Evolutionary conservation across 2,329 filamentous ascomycete genomes (phyloP).

Genomic region (Endocalyx cinctus): DNA sequence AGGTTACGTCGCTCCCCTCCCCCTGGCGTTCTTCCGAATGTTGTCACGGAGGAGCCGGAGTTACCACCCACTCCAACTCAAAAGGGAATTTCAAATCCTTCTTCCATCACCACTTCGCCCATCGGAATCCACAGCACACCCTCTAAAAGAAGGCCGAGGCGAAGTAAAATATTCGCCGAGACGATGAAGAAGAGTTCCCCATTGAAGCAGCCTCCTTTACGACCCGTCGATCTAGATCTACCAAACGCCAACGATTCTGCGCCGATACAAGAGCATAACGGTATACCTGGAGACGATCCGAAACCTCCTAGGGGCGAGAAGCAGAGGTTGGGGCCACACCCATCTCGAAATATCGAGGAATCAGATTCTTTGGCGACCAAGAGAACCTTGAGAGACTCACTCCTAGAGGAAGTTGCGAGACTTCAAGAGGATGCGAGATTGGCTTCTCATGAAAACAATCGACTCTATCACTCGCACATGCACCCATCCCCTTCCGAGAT

Average conservation of each 20-base stretch:
- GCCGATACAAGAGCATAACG: conserved; percentile 6
- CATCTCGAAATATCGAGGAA: conserved; percentile 37
- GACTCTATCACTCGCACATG: conserved; percentile 41
- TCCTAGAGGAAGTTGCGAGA: conserved; percentile 52
- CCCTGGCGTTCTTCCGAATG: conserved; percentile 26
- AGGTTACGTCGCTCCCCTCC: conserved; percentile 31
- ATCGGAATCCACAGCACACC: conserved; percentile 57
- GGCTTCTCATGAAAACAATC: conserved; percentile 54
- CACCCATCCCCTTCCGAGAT: conserved; percentile 20
- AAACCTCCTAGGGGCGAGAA: conserved; percentile 11
- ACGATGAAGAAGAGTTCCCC: conserved; percentile 45
- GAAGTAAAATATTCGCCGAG: conserved; percentile 34
- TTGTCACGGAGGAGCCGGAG: conserved; percentile 52
- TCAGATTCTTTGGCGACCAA: conserved; percentile 43
- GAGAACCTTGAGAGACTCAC: conserved; percentile 45
- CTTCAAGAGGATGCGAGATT: conserved; percentile 55
- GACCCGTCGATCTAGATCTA: conserved; percentile 15
- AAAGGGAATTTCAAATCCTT: conserved; percentile 43
- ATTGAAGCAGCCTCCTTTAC: conserved; percentile 39
- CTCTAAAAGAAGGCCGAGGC: conserved; percentile 43
- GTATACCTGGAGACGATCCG: conserved; percentile 9
- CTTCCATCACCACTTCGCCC: conserved; percentile 49
- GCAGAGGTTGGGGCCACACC: conserved; percentile 23
- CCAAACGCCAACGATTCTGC: conserved; percentile 3
- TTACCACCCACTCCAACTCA: conserved; percentile 55